Base-by-base conservation (phyloP, 345 rosid species). In the Hypericum androsaemum region DNA sequence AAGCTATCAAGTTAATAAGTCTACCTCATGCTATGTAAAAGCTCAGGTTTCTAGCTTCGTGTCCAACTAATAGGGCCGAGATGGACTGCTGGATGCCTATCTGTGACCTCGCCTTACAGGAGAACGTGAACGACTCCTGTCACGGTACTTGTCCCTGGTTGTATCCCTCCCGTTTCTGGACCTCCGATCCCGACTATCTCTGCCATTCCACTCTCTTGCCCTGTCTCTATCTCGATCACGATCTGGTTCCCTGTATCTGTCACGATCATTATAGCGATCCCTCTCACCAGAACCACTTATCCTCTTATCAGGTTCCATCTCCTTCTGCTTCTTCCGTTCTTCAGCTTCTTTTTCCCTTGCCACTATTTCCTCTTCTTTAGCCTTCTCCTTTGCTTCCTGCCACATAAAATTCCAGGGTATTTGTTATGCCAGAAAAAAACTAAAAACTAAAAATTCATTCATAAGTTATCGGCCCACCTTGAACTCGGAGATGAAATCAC, bases 331-430 rank as follows among this genome's bases (percentile, higher is more conserved):
- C 73, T 72, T 74, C 69, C 74, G 71, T 47, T 84, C 97, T 59
- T 82, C 94, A 15, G 74, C 77, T 64, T 88, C 98, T 73, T 85
- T 92, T 65, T 89, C 98, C 72, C 79, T 80, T 1, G 75, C 78
- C 41, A 75, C 38, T 58, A 78, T 83, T 70, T 82, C 99, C 73
- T 85, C 95, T 67, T 85, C 90, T 69, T 74, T 77, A 36, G 79
- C 86, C 68, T 83, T 88, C 69, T 88, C 97, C 75, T 77, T 88
- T 37, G 83, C 83, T 58, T 65, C 83, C 97, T 88, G 72, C 36
- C 69, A 74, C 41, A 15, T 28, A n/a, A 35, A 3, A 54, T 52
- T 54, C 46, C 41, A 51, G 14, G 45, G 43, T 63, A 44, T 45
- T 38, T 17, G 55, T 65, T 49, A 1, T 28, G 46, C 44, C 12